Evolutionary conservation across 331 rosid species (phyloP), one percentile per base, ranked within the genome.

Genomic region (Dryas integrifolia): DNA sequence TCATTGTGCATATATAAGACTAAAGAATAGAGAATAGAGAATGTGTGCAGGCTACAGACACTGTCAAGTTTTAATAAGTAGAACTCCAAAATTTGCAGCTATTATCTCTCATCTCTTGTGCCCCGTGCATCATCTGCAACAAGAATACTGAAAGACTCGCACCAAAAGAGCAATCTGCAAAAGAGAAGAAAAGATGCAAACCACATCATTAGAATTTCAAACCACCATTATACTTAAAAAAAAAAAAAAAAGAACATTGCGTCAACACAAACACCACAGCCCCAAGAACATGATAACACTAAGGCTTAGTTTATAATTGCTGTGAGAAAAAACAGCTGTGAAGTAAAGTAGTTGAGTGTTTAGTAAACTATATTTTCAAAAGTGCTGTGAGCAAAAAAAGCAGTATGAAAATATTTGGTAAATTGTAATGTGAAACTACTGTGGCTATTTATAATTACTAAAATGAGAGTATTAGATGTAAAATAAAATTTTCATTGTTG

Each of bases 141-240:
- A 76, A 69, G 67, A 38, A 70, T 9, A 15, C 26, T n/a, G 62
- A 48, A 40, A 48, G 24, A 50, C 40, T 38, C 49, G 65, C 57
- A 40, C 57, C 73, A 30, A 52, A 58, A 24, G 62, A 40, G 24
- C 41, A 65, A 47, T 60, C 84, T 76, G 84, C 78, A 52, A 39
- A 50, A 58, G 49, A 58, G 18, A 40, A 26, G 26, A 52, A 55
- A 35, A 38, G 47, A 41, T 15, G n/a, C n/a, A 60, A 46, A 43
- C 15, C 35, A 69, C 26, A n/a, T 41, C 8, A 15, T 45, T 55
- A 74, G 56, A 49, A 68, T 16, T 43, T 50, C 15, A 65, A 4
- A 35, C 12, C 6, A 58, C 11, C 40, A 12, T 3, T 12, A 13
- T 11, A 6, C 24, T 21, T 21, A 0, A 21, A 13, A 5, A 8